Percentiles rank a stretch among this genome's conserved stretches.
Evolutionary conservation across 805 yeast species (phyloP).

Genomic region (Candida tibetensis): DNA sequence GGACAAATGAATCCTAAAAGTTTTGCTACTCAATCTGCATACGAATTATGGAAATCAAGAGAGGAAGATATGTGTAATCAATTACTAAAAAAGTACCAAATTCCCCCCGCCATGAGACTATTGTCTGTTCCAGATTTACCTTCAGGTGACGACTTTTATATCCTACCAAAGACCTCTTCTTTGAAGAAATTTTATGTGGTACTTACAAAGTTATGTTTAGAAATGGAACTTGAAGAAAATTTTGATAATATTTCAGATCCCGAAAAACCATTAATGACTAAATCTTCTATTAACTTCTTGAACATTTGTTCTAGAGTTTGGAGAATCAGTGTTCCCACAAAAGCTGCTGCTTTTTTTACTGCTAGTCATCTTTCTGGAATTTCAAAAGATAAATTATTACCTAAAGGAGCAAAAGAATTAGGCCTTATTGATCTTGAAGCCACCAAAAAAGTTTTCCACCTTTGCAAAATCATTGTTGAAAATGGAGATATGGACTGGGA

Average conservation of each 20-base stretch:
- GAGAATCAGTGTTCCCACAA: slow-evolving; percentile 53
- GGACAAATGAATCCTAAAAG: slow-evolving; percentile 35
- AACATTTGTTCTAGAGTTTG: slow-evolving; percentile 50
- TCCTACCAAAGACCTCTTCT: slow-evolving; percentile 31
- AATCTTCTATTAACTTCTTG: slow-evolving; percentile 43
- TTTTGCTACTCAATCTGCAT: slow-evolving; percentile 23
- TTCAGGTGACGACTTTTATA: slow-evolving; percentile 35
- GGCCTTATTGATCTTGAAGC: slow-evolving; percentile 31
- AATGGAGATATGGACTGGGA: slow-evolving; percentile 32
- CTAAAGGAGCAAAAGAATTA: slow-evolving; percentile 18
- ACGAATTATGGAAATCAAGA: slow-evolving; percentile 32
- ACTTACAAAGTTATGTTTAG: slow-evolving; percentile 43
- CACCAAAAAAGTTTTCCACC: slow-evolving; percentile 24
- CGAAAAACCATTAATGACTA: slow-evolving; percentile 31
- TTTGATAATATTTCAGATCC: slow-evolving; percentile 7
- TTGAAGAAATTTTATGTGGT: slow-evolving; percentile 39
- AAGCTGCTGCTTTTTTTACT: slow-evolving; percentile 48
- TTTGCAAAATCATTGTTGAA: slow-evolving; percentile 29
- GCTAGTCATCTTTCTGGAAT: slow-evolving; percentile 41
- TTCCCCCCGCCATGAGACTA: slow-evolving; percentile 31
- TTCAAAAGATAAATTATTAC: slow-evolving; percentile 23
- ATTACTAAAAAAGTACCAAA: slow-evolving; percentile 27
- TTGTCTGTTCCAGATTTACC: slow-evolving; percentile 32
- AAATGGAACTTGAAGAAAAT: slow-evolving; percentile 26
- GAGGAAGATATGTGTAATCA: slow-evolving; percentile 23